A percentile compares a stretch with the other conserved stretches of the same genome.
Evolutionary conservation across 331 rosid species (phyloP).

Genomic region (Quercus tomentella): DNA sequence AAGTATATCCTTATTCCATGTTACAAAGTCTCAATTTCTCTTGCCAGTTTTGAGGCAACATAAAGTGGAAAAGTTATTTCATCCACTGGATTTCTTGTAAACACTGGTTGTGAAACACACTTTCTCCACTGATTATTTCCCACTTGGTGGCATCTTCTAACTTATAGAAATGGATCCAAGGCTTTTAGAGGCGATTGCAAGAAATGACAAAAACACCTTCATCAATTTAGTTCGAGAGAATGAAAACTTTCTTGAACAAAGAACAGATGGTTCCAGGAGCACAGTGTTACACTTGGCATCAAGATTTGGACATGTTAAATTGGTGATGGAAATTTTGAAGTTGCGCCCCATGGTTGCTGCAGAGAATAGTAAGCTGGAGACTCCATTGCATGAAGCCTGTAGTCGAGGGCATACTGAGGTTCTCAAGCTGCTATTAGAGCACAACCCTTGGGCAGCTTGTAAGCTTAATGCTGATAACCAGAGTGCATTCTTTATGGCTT

Average conservation of each 20-base stretch:
- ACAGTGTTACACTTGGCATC: conserved; percentile 59
- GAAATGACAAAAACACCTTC: conserved; percentile 36
- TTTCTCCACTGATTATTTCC: too few relatives aligned
- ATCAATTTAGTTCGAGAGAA: conserved; percentile 27
- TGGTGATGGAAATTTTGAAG: conserved; percentile 37
- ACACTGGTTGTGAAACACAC: too few relatives aligned
- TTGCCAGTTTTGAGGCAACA: too few relatives aligned
- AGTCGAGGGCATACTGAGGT: conserved; percentile 32
- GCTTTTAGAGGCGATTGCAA: conserved; percentile 33
- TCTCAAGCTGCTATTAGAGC: conserved; percentile 38
- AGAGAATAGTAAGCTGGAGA: conserved; percentile 45
- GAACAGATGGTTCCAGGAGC: conserved; percentile 26
- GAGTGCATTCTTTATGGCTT: conserved; percentile 50
- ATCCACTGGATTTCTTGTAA: too few relatives aligned
- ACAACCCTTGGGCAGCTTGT: conserved; percentile 29
- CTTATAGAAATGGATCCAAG: conserved; percentile 34
- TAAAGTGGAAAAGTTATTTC: too few relatives aligned
- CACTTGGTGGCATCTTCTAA: too few relatives aligned
- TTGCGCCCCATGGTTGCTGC: conserved; percentile 50
- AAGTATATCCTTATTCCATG: too few relatives aligned
- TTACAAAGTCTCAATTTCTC: too few relatives aligned
- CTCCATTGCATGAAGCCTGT: conserved; percentile 64
- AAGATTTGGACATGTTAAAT: conserved; percentile 36
- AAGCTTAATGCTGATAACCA: conserved; percentile 32
- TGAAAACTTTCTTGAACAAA: conserved; percentile 35